A percentile compares a stretch with the other conserved stretches of the same genome.
These are phyloP conservation scores for Falciphora oryzae DNA, from an alignment of 2,329 filamentous ascomycete species.

Conservation along the genomic window DNA sequence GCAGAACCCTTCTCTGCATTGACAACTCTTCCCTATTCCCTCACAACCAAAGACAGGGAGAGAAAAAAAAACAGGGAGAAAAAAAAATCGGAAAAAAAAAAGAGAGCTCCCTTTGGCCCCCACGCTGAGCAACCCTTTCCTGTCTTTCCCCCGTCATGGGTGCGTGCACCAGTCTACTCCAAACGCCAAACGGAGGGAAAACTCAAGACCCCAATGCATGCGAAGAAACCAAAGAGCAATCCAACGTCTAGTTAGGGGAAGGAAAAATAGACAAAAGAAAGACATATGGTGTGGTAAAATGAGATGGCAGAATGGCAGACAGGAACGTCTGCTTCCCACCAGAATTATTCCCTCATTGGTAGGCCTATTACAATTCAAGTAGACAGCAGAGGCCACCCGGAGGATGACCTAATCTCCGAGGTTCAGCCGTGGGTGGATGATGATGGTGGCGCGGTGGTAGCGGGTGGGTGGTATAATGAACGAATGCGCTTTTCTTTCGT, in stretches of 20 bases:
- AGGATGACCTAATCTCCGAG: neutral
- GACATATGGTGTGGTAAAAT: neutral
- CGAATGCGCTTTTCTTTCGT: neutral
- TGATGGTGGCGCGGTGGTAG: neutral
- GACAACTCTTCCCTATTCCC: neutral
- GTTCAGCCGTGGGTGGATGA: neutral
- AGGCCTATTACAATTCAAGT: neutral
- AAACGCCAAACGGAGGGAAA: neutral
- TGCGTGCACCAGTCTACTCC: neutral
- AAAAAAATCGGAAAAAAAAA: too few species aligned
- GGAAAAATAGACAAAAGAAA: neutral
- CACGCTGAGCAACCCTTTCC: neutral
- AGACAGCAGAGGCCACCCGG: neutral
- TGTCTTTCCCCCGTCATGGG: neutral
- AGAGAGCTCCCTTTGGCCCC: too few species aligned
- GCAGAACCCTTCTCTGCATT: neutral
- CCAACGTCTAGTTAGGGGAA: neutral
- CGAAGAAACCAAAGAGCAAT: neutral
- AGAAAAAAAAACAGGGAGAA: neutral
- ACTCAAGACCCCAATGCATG: neutral
- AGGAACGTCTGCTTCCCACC: neutral
- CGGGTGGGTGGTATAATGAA: neutral
- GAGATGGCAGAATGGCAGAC: neutral
- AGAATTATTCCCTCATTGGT: neutral
- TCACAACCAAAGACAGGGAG: too few species aligned